Evolutionary conservation across 2,329 filamentous ascomycete species (phyloP).

Genomic region (Sclerotinia subarctica): DNA sequence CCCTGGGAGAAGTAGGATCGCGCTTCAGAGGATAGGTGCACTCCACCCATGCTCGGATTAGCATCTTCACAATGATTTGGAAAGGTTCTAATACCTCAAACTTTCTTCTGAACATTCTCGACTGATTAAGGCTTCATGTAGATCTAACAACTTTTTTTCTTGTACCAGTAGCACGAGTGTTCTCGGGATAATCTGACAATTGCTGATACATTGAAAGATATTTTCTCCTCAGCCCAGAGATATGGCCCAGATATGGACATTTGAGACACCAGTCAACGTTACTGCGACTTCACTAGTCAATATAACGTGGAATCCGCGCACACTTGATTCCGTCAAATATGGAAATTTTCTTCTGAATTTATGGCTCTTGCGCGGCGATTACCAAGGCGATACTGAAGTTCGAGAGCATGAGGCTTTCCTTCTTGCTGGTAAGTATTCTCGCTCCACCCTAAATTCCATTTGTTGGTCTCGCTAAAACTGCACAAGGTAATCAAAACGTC

Average conservation of each 20-base stretch:
- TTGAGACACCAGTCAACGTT: constrained; percentile 1
- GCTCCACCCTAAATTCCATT: neutral
- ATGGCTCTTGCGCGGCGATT: constrained; percentile 4
- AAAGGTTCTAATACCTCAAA: neutral
- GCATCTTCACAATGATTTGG: neutral
- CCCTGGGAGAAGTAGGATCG: neutral
- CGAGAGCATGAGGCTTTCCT: neutral
- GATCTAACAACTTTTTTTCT: no score
- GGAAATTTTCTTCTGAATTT: constrained; percentile 8
- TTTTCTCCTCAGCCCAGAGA: neutral
- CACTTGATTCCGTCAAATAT: neutral
- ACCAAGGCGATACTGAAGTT: neutral
- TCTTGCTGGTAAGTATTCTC: constrained; percentile 1
- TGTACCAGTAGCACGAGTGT: neutral
- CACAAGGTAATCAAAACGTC: neutral
- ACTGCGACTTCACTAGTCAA: neutral
- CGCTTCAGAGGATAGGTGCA: neutral
- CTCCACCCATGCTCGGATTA: no score
- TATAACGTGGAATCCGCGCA: neutral
- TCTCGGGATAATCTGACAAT: neutral
- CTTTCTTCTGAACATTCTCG: no score
- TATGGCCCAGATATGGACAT: constrained; percentile 4
- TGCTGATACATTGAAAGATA: neutral
- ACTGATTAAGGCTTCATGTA: no score
- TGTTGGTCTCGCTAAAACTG: neutral